These are phyloP conservation scores for Ceratocystis alfenasii DNA, from an alignment of 2,329 filamentous ascomycete genomes.

Conservation along the genomic window DNA sequence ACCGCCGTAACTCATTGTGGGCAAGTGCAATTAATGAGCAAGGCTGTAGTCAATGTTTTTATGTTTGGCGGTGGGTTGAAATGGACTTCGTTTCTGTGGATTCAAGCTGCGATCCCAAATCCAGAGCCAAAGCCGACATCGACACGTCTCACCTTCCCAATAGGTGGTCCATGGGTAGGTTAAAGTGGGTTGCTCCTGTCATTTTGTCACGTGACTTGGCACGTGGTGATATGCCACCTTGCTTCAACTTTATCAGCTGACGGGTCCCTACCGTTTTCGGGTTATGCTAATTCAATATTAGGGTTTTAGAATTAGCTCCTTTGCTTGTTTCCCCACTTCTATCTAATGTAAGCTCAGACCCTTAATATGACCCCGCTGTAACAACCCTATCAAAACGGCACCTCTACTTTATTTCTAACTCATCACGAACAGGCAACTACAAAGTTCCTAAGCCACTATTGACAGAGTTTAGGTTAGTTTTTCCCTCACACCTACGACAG, in stretches of 20 bases:
- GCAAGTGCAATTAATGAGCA: slow-evolving; percentile 28
- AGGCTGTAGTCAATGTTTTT: slow-evolving; percentile 12
- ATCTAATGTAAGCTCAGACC: not conserved
- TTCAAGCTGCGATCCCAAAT: slow-evolving; percentile 18
- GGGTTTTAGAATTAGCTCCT: not conserved
- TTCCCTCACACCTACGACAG: not conserved
- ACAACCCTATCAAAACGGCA: not conserved
- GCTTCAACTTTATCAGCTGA: not conserved
- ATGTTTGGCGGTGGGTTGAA: slow-evolving; percentile 8
- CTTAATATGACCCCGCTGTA: not conserved
- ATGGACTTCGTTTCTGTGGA: slow-evolving; percentile 11
- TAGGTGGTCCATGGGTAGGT: not conserved
- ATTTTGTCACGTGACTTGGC: not conserved
- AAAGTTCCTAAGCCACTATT: not conserved
- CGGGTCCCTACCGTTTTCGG: not conserved
- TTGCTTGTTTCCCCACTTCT: not conserved
- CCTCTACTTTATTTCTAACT: not conserved
- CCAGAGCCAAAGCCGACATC: slow-evolving; percentile 14
- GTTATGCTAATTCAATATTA: not conserved
- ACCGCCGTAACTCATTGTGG: slow-evolving; percentile 83
- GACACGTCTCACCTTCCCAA: slow-evolving; percentile 22
- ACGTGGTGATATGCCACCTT: slow-evolving; percentile 3
- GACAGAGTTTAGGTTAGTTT: not conserved
- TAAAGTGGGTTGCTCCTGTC: slow-evolving; percentile 1
- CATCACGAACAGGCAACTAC: too few relatives aligned